Conservation (phyloP, 2,329 filamentous ascomycete genomes). For the Verticillium klebahnii region DNA sequence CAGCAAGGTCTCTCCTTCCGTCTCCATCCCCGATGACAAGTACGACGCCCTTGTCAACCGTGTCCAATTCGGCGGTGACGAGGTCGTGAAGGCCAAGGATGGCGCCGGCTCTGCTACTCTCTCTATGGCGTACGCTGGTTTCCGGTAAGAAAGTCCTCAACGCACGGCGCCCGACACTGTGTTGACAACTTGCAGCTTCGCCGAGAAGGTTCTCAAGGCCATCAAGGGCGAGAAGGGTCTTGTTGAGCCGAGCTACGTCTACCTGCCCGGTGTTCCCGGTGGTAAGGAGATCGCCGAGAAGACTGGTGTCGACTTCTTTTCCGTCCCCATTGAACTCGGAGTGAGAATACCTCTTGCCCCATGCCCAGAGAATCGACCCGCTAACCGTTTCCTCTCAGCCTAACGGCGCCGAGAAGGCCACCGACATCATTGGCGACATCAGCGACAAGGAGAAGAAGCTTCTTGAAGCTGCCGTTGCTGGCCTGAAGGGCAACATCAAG, state of each 20-base stretch:
- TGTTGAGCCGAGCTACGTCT: constrained; percentile 92
- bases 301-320: constrained; percentile 89
- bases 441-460: constrained; percentile 88
- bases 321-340: constrained; percentile 90
- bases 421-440: constrained; percentile 71
- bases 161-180: constrained; percentile 8
- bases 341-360: constrained; percentile 50
- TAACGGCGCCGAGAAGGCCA: constrained; percentile 79
- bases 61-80: constrained; percentile 96
- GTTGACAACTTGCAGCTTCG: constrained; percentile 57
- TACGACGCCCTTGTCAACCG: constrained; percentile 87
- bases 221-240: constrained; percentile 86
- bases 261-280: constrained; percentile 83
- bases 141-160: constrained; percentile 55
- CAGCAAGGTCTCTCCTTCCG: constrained; percentile 78
- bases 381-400: constrained; percentile 43
- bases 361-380: background rate
- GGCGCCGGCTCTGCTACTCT: constrained; percentile 86
- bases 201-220: constrained; percentile 90
- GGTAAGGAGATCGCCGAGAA: constrained; percentile 82
- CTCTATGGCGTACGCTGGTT: constrained; percentile 94
- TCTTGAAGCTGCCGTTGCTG: constrained; percentile 68
- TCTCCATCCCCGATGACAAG: constrained; percentile 83
- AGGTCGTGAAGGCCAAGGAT: constrained; percentile 93
- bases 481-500: constrained; percentile 85